phyloP scores from a whole-genome alignment of 331 rosid genomes.

The Quercus lobata region DNA sequence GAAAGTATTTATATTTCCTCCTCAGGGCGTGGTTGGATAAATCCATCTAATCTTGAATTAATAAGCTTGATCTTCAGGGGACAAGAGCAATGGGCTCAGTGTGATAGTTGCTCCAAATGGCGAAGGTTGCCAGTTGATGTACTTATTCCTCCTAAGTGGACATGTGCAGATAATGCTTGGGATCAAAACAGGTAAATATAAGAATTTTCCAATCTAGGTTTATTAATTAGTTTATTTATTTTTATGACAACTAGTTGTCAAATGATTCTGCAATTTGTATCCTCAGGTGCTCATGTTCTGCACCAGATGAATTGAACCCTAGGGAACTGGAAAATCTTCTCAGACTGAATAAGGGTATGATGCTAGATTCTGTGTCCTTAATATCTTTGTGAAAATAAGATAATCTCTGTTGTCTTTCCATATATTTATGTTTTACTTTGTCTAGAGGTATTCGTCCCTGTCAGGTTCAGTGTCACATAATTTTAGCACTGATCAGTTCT shows the following conservation, averaged over 20 bases:
- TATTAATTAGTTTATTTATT: neutral
- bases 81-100: slow-evolving; percentile 95
- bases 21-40: neutral
- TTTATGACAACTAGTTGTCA: slow-evolving; percentile 16
- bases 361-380: slow-evolving; percentile 12
- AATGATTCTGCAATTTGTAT: slow-evolving; percentile 24
- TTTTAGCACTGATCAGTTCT: neutral
- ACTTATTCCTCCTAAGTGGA: slow-evolving; percentile 87
- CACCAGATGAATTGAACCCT: slow-evolving; percentile 72
- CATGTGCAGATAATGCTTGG: slow-evolving; percentile 79
- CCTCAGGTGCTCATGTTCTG: slow-evolving; percentile 83
- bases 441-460: neutral
- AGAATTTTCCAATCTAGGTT: neutral
- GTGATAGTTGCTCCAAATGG: slow-evolving; percentile 95
- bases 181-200: slow-evolving; percentile 76
- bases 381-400: neutral
- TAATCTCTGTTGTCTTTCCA: neutral
- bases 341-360: slow-evolving; percentile 71
- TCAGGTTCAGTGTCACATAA: neutral
- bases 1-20: neutral
- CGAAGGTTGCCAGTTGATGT: slow-evolving; percentile 81
- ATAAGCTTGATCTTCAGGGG: slow-evolving; percentile 51
- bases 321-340: slow-evolving; percentile 82
- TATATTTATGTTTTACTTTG: neutral
- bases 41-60: slow-evolving; percentile 18